Conservation (phyloP, 2,329 filamentous ascomycete genomes). For the Penicillium sp. region DNA sequence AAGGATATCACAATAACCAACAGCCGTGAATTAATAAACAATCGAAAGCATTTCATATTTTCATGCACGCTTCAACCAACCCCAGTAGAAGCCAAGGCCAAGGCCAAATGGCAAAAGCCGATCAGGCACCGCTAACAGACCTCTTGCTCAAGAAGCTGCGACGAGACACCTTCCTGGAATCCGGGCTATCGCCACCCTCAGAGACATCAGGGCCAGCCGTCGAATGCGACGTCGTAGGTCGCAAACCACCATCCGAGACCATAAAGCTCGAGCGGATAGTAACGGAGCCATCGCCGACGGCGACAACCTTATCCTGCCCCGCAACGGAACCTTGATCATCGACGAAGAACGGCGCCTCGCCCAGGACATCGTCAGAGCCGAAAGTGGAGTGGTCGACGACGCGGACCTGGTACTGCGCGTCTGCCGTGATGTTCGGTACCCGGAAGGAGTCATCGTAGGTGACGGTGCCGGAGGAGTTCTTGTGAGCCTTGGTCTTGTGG, state of each 20-base stretch:
- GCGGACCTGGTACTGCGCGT: constrained; percentile 79
- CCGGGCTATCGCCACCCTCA: constrained; percentile 38
- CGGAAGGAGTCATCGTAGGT: constrained; percentile 69
- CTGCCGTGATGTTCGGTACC: constrained; percentile 66
- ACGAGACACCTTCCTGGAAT: constrained; percentile 40
- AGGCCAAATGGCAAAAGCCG: too few species aligned
- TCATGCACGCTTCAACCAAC: constrained; percentile 7
- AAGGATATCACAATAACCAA: constrained; percentile 16
- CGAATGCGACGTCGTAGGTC: constrained; percentile 39
- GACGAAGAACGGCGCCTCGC: constrained; percentile 86
- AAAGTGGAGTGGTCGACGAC: constrained; percentile 84
- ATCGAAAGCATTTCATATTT: constrained; percentile 5
- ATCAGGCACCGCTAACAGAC: constrained; percentile 37
- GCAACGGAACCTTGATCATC: constrained; percentile 67
- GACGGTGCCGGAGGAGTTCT: constrained; percentile 61
- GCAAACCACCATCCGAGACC: constrained; percentile 44
- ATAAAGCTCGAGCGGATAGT: constrained; percentile 70
- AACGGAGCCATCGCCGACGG: constrained; percentile 68
- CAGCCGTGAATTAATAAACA: background rate
- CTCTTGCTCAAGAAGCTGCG: constrained; percentile 49
- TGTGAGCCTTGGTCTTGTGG: constrained; percentile 89
- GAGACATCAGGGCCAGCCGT: constrained; percentile 26
- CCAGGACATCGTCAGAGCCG: constrained; percentile 75
- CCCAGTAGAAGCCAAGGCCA: background rate
- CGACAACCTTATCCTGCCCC: constrained; percentile 67